Evolutionary conservation across 2,329 filamentous ascomycete species (phyloP).

Genomic region (Dactylellina parvicollis): DNA sequence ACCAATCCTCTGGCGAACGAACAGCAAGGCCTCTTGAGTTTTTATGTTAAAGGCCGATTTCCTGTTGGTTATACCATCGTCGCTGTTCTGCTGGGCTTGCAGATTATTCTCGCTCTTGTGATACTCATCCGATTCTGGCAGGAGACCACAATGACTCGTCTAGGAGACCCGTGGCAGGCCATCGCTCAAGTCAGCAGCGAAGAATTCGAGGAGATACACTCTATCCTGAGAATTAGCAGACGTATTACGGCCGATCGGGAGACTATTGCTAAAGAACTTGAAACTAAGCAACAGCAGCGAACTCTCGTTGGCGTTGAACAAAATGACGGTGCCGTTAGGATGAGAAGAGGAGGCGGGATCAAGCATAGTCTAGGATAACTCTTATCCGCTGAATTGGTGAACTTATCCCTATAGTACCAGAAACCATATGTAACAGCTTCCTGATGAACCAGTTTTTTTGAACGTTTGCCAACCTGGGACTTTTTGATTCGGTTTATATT

Average conservation of each 20-base stretch:
- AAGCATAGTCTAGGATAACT: no score
- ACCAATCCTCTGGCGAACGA: neutral
- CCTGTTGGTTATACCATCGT: slow-evolving; percentile 12
- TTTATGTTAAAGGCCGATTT: slow-evolving; percentile 2
- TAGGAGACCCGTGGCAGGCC: slow-evolving; percentile 29
- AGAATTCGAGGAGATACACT: slow-evolving; percentile 6
- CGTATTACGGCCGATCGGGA: slow-evolving; percentile 3
- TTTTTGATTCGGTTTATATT: no score
- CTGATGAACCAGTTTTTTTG: no score
- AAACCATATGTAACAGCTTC: no score
- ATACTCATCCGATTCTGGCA: slow-evolving; percentile 15
- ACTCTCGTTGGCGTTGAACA: slow-evolving; percentile 1
- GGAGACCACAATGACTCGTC: slow-evolving; percentile 9
- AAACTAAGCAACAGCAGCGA: neutral
- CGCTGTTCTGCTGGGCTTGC: slow-evolving; percentile 4
- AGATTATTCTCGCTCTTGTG: slow-evolving; percentile 14
- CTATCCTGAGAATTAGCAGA: slow-evolving; percentile 4
- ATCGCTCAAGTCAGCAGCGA: slow-evolving; percentile 15
- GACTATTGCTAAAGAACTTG: slow-evolving; percentile 9
- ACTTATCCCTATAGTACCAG: no score
- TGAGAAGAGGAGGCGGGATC: no score
- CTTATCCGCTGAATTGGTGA: no score
- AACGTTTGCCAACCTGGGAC: no score
- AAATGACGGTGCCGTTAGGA: neutral
- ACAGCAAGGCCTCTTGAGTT: slow-evolving; percentile 10